A percentile compares a stretch with the other conserved stretches of the same genome.
Conservation (phyloP, 192 early-diverging fungal species). For the Coemansia biformis region DNA sequence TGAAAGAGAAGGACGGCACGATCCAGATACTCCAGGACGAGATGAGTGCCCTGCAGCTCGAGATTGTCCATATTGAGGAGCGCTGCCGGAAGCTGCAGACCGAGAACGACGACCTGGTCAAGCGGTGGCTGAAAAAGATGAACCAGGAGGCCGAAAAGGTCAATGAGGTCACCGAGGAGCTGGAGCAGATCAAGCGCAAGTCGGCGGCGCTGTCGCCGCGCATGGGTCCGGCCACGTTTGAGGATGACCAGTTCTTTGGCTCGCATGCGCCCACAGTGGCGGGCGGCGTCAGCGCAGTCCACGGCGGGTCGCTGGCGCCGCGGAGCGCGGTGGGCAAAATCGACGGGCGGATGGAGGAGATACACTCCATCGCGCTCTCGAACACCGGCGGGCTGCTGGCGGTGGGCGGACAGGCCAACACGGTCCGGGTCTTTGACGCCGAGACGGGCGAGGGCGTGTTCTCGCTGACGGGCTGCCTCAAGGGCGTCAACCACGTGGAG, state of each 20-base stretch:
- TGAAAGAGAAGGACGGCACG: slow-evolving; percentile 85
- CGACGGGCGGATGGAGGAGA: slow-evolving; percentile 57
- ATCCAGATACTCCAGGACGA: slow-evolving; percentile 95
- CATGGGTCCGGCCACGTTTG: slow-evolving; percentile 17
- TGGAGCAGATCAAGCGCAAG: slow-evolving; percentile 65
- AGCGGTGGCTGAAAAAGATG: slow-evolving; percentile 89
- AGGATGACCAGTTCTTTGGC: slow-evolving; percentile 38
- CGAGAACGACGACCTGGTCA: slow-evolving; percentile 83
- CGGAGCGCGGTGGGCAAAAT: slow-evolving; percentile 39
- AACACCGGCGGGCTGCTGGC: slow-evolving; percentile 65
- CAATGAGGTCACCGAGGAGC: slow-evolving; percentile 87
- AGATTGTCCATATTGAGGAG: slow-evolving; percentile 74
- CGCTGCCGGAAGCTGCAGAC: slow-evolving; percentile 59
- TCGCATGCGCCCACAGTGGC: slow-evolving; percentile 14
- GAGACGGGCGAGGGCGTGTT: slow-evolving; percentile 58
- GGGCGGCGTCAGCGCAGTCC: slow-evolving; percentile 4
- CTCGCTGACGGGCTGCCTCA: slow-evolving; percentile 75
- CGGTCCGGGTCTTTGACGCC: slow-evolving; percentile 72
- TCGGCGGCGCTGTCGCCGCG: slow-evolving; percentile 33
- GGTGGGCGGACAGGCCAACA: slow-evolving; percentile 76
- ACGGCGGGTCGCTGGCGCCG: slow-evolving; percentile 34
- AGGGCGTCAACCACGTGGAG: slow-evolving; percentile 76
- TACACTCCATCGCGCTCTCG: slow-evolving; percentile 74
- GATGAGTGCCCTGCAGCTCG: slow-evolving; percentile 81
- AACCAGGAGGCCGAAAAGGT: slow-evolving; percentile 84